These are phyloP conservation scores for Malassezia yamatoensis DNA, from an alignment of 1,284 basidiomycete genomes.

Conservation along the genomic window DNA sequence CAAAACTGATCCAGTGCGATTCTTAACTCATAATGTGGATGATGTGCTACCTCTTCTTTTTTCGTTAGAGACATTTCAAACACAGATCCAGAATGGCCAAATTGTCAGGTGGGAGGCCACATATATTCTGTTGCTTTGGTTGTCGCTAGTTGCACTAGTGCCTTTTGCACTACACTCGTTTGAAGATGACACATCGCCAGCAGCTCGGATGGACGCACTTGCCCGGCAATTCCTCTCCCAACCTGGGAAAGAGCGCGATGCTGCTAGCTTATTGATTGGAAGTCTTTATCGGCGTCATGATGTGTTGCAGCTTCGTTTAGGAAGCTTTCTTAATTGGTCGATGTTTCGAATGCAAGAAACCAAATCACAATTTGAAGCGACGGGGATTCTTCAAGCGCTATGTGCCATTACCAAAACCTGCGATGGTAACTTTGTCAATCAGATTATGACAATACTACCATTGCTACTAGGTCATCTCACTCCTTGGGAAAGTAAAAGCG, in stretches of 20 bases:
- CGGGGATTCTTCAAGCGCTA: constrained; percentile 64
- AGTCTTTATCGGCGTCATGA: constrained; percentile 58
- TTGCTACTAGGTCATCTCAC: constrained; percentile 21
- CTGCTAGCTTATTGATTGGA: constrained; percentile 62
- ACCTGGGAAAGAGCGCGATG: constrained; percentile 71
- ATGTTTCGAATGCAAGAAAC: constrained; percentile 3
- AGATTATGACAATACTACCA: constrained; percentile 21
- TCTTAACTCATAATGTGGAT: constrained; percentile 77
- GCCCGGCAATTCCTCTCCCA: constrained; percentile 58
- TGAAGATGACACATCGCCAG: neutral
- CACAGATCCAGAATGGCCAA: neutral
- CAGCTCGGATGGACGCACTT: constrained; percentile 54
- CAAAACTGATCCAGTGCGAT: constrained; percentile 52
- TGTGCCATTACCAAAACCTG: constrained; percentile 63
- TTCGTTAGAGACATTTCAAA: constrained; percentile 54
- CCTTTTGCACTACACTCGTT: constrained; percentile 67
- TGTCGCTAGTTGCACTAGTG: constrained; percentile 83
- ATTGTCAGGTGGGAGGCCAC: constrained; percentile 62
- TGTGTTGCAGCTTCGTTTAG: constrained; percentile 51
- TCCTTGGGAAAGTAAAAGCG: constrained; percentile 18
- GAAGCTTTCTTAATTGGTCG: constrained; percentile 7
- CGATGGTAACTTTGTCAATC: constrained; percentile 21
- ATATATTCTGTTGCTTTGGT: constrained; percentile 78
- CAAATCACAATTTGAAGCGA: constrained; percentile 45
- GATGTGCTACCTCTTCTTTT: constrained; percentile 68